A percentile compares a stretch with the other conserved stretches of the same genome.
Evolutionary conservation across 1,284 basidiomycete genomes (phyloP).

Genomic region (Prillingera fragicola): DNA sequence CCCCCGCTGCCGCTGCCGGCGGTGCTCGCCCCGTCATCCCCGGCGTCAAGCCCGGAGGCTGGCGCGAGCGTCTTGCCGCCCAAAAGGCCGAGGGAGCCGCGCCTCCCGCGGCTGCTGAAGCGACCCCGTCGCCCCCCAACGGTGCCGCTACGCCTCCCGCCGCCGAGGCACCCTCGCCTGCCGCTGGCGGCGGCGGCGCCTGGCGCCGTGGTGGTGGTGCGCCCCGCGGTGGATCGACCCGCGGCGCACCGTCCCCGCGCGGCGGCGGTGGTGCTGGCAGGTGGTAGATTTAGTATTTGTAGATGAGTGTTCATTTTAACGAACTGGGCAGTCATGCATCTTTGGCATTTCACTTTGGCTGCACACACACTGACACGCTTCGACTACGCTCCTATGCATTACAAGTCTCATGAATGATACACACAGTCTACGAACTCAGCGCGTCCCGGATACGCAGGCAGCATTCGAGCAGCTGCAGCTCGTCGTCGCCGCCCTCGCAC

Average conservation of each 20-base stretch:
- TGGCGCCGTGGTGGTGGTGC: slow-evolving; percentile 55
- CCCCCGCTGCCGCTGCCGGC: slow-evolving; percentile 9
- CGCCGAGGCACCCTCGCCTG: neutral
- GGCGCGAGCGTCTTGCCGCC: slow-evolving; percentile 33
- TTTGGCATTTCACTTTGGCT: no score
- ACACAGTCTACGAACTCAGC: no score
- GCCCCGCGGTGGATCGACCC: slow-evolving; percentile 40
- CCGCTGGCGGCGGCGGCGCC: slow-evolving; percentile 2
- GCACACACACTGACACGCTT: no score
- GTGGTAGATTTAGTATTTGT: slow-evolving; percentile 4
- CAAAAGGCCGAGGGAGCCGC: slow-evolving; percentile 23
- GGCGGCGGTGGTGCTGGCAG: slow-evolving; percentile 1
- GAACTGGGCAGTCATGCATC: slow-evolving; percentile 1
- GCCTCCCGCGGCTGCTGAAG: slow-evolving; percentile 53
- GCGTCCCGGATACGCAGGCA: slow-evolving; percentile 71
- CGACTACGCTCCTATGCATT: no score
- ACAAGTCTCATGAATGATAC: no score
- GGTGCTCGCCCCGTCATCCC: slow-evolving; percentile 36
- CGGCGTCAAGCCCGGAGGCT: slow-evolving; percentile 27
- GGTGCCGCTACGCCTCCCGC: slow-evolving; percentile 31
- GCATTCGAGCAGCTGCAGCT: slow-evolving; percentile 86
- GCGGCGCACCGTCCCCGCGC: neutral
- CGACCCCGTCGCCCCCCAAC: slow-evolving; percentile 30
- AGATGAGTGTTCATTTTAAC: neutral
- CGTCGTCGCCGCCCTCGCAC: slow-evolving; percentile 96